phyloP scores from a whole-genome alignment of 305 asterid genomes.

The Coffea humblotiana region DNA sequence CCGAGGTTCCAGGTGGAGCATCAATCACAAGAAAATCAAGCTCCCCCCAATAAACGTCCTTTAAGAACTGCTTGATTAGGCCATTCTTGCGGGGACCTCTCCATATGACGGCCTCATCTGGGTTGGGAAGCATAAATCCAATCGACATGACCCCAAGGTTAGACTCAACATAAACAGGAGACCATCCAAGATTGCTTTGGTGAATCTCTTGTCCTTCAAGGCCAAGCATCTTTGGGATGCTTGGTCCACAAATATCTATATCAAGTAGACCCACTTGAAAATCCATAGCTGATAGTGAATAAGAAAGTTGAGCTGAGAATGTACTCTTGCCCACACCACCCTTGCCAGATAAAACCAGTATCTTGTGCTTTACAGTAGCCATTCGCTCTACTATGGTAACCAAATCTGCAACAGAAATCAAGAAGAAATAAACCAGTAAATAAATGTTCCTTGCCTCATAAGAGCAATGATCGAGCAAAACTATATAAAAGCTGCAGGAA shows the following conservation, averaged over 20 bases:
- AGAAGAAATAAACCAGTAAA: background rate
- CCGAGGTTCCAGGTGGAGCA: slow-evolving; percentile 98
- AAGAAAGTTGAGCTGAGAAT: slow-evolving; percentile 85
- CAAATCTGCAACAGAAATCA: slow-evolving; percentile 48
- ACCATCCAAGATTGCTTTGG: slow-evolving; percentile 90
- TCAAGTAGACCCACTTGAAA: slow-evolving; percentile 90
- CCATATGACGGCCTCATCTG: slow-evolving; percentile 95
- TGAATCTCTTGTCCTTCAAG: slow-evolving; percentile 94
- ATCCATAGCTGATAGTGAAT: slow-evolving; percentile 78
- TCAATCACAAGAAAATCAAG: slow-evolving; percentile 89
- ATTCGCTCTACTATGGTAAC: slow-evolving; percentile 73
- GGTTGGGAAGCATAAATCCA: slow-evolving; percentile 87
- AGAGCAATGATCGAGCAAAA: background rate
- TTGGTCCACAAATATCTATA: slow-evolving; percentile 88
- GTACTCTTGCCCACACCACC: slow-evolving; percentile 99
- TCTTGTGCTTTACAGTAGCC: slow-evolving; percentile 95
- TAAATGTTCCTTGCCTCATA: background rate
- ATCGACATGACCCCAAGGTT: slow-evolving; percentile 95
- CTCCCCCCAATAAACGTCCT: slow-evolving; percentile 89
- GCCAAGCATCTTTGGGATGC: slow-evolving; percentile 90
- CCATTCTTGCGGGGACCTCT: slow-evolving; percentile 90
- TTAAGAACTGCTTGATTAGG: slow-evolving; percentile 73
- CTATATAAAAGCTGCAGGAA: background rate
- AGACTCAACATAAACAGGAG: slow-evolving; percentile 87
- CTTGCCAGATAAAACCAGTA: slow-evolving; percentile 81